Evolutionary conservation across 73 alveolate genomes (phyloP), one percentile per base, ranked within the genome.

Genomic region (Uronychia binucleata): DNA sequence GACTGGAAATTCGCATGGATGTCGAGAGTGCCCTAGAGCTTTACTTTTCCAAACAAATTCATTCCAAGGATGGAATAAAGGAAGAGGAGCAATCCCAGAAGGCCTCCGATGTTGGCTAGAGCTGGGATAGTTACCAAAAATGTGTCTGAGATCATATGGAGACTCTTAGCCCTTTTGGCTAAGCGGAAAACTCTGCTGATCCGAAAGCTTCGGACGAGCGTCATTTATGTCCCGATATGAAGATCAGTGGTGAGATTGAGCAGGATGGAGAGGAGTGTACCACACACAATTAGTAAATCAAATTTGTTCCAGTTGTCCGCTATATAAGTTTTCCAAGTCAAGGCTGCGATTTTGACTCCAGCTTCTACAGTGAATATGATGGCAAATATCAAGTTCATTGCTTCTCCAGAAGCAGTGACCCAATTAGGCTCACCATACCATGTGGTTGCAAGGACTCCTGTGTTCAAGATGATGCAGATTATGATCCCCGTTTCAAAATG

Each of bases 381-480:
- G 0, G 88, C 79, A 74, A 90, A 90, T 27, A 31, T 30, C 31
- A 67, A 29, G 34, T 88, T 86, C 1, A 79, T 26, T 1, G 34
- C 31, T 31, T 80, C 91, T 25, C 67, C 29, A 8, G 30, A 28
- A 1, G 29, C 28, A 30, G 75, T 57, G 1, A 77, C 75, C 33
- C 0, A 5, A 1, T 57, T 1, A 25, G 89, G 90, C 59, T 30
- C 25, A 57, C 27, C 58, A 57, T 87, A 83, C 93, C 93, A 79
- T 27, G 79, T 77, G 31, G 75, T 59, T 27, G 81, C 84, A 31
- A 87, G 81, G 35, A 87, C 77, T 28, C 28, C 33, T 30, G 87
- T 81, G 60, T 91, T 90, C 29, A 87, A 34, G 59, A 87, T 83
- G 74, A 91, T 91, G 91, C 92, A 87, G 67, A 85, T 79, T 74